These are phyloP conservation scores for Dictyostelium intermedium DNA, from an alignment of 78 protist genomes.

Conservation along the genomic window DNA sequence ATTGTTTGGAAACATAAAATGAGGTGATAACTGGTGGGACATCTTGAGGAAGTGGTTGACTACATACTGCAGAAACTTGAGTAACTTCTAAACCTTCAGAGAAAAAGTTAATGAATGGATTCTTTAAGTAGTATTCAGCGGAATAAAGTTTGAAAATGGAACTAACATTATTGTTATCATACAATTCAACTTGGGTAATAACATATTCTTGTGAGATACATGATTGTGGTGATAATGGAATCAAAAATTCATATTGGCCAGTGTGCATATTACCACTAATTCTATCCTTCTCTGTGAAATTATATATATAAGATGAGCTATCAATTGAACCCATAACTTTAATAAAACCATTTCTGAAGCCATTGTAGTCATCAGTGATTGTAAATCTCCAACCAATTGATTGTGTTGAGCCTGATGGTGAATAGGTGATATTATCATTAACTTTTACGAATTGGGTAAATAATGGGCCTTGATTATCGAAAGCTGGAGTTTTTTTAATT, in stretches of 20 bases:
- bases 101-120: background rate
- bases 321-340: background rate
- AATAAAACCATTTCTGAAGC: conserved; percentile 4
- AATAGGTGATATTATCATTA: background rate
- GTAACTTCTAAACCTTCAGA: background rate
- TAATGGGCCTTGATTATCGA: background rate
- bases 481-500: background rate
- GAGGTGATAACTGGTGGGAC: background rate
- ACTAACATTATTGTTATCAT: background rate
- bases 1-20: background rate
- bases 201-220: background rate
- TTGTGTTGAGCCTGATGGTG: background rate
- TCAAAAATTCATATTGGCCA: background rate
- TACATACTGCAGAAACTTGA: background rate
- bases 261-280: background rate
- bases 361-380: background rate
- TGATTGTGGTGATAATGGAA: background rate
- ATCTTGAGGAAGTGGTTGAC: background rate
- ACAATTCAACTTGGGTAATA: background rate
- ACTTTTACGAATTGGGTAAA: background rate
- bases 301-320: background rate
- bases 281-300: background rate
- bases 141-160: background rate
- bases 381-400: background rate
- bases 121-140: background rate